Conservation (phyloP, 73 alveolate species). For the Diophrys sp. region DNA sequence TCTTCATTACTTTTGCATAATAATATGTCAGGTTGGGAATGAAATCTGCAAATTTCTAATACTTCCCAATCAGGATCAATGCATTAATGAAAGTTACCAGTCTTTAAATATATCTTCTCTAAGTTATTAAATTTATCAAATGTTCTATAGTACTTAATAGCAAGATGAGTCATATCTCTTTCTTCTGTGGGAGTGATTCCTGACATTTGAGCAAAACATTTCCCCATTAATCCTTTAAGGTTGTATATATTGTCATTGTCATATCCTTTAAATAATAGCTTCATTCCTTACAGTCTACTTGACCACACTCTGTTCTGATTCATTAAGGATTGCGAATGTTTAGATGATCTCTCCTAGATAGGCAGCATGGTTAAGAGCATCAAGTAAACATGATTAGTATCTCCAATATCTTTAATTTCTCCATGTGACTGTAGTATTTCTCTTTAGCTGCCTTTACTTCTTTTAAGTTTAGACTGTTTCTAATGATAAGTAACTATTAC, state of each 20-base stretch:
- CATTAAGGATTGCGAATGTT: no score
- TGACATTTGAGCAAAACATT: not conserved
- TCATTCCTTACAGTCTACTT: no score
- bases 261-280: no score
- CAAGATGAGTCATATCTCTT: not conserved
- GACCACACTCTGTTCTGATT: no score
- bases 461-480: not conserved
- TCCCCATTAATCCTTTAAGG: not conserved
- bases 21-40: no score
- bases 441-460: not conserved
- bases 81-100: not conserved
- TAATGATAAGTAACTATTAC: no score
- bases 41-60: not conserved
- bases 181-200: not conserved
- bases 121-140: not conserved
- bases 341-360: no score
- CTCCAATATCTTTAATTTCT: not conserved
- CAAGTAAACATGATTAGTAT: no score
- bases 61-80: not conserved
- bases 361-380: no score
- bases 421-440: not conserved
- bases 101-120: not conserved
- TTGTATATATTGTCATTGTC: no score
- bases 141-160: not conserved
- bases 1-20: not conserved